phyloP scores from a whole-genome alignment of 1,139 yeast genomes.

The Yamadazyma triangularis region DNA sequence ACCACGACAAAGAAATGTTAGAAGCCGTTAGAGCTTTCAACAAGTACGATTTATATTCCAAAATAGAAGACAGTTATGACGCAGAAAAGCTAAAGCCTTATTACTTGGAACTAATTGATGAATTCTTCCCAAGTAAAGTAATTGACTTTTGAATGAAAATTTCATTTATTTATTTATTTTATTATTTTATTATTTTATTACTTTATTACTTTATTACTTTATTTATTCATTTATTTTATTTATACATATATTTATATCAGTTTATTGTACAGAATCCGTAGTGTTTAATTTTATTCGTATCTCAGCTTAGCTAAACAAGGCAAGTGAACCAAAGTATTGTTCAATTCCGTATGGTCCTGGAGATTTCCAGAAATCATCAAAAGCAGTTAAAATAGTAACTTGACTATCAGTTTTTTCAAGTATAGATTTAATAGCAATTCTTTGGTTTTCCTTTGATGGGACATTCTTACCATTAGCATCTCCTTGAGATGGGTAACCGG shows the following conservation, averaged over 20 bases:
- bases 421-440: slow-evolving; percentile 59
- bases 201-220: not conserved
- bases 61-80: slow-evolving; percentile 47
- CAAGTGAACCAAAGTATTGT: slow-evolving; percentile 74
- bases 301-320: slow-evolving; percentile 30
- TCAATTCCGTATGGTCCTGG: slow-evolving; percentile 85
- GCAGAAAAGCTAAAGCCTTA: slow-evolving; percentile 51
- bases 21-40: slow-evolving; percentile 64
- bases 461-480: slow-evolving; percentile 64
- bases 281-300: too few species aligned
- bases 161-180: too few species aligned
- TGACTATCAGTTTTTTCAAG: slow-evolving; percentile 53
- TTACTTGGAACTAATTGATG: slow-evolving; percentile 60
- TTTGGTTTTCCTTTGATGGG: slow-evolving; percentile 69
- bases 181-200: too few species aligned
- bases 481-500: slow-evolving; percentile 87
- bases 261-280: too few species aligned
- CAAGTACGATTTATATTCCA: slow-evolving; percentile 65
- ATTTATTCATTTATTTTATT: not conserved
- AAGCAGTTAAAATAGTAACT: slow-evolving; percentile 70
- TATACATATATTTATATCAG: too few species aligned
- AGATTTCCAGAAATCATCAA: slow-evolving; percentile 79
- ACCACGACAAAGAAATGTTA: slow-evolving; percentile 57
- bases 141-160: slow-evolving; percentile 43
- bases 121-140: slow-evolving; percentile 54